These are phyloP conservation scores for Vitis hybrid DNA, from an alignment of 177 flowering plant genomes.

Conservation along the genomic window DNA sequence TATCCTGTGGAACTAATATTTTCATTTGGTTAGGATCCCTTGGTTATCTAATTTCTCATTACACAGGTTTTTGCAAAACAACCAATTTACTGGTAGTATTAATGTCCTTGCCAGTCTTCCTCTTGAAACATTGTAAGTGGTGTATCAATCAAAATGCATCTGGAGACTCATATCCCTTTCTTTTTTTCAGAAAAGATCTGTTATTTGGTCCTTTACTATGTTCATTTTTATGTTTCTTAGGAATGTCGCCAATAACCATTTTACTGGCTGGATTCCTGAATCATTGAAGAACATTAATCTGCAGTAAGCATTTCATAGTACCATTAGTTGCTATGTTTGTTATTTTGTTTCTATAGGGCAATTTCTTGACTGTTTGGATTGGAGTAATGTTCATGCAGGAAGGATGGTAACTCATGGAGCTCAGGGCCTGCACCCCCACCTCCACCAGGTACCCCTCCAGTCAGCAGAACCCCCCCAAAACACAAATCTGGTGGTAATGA, in stretches of 20 bases:
- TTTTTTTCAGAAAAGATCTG: background rate
- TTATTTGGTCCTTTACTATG: background rate
- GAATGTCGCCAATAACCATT: constrained; percentile 74
- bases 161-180: background rate
- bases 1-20: constrained; percentile 2
- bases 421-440: constrained; percentile 91
- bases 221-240: constrained; percentile 28
- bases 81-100: constrained; percentile 81
- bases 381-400: constrained; percentile 40
- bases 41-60: constrained; percentile 12
- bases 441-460: constrained; percentile 82
- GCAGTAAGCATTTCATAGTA: constrained; percentile 49
- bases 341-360: background rate
- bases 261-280: constrained; percentile 82
- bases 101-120: constrained; percentile 83
- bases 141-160: constrained; percentile 7
- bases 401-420: constrained; percentile 66
- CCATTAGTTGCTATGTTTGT: background rate
- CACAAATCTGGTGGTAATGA: constrained; percentile 37
- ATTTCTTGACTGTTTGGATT: constrained; percentile 3
- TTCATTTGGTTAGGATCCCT: background rate
- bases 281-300: constrained; percentile 61
- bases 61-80: constrained; percentile 81
- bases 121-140: constrained; percentile 71
- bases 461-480: constrained; percentile 30